Conservation (phyloP, 257 asterid genomes). For the Nicotiana obtusifolia region DNA sequence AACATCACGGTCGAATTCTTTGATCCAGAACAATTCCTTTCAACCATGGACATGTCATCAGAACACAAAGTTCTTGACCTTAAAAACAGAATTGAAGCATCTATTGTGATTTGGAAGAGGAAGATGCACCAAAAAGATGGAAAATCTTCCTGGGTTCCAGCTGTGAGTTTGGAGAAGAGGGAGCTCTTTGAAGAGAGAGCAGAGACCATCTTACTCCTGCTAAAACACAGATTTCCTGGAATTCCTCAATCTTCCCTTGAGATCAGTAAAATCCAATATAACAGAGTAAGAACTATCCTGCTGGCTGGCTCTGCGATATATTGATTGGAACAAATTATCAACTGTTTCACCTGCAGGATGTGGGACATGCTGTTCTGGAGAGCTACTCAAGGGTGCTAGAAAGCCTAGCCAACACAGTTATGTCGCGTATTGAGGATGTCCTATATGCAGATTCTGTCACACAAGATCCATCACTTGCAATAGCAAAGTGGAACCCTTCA, state of each 20-base stretch:
- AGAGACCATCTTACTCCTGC: conserved; percentile 58
- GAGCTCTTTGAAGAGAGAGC: conserved; percentile 88
- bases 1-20: conserved; percentile 68
- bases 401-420: conserved; percentile 79
- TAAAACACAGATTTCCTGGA: conserved; percentile 74
- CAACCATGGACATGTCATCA: conserved; percentile 60
- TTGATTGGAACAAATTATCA: neutral
- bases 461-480: conserved; percentile 47
- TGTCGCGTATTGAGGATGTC: conserved; percentile 72
- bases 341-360: conserved; percentile 36
- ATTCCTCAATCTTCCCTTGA: conserved; percentile 86
- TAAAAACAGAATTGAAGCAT: conserved; percentile 84
- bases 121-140: conserved; percentile 64
- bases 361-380: conserved; percentile 65
- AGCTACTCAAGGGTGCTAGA: conserved; percentile 88
- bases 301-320: neutral
- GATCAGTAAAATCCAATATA: conserved; percentile 76
- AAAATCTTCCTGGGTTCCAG: conserved; percentile 64
- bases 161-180: conserved; percentile 72
- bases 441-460: conserved; percentile 57
- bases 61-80: conserved; percentile 81
- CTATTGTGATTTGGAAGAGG: conserved; percentile 83
- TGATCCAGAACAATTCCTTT: conserved; percentile 65
- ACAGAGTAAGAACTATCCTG: conserved; percentile 34
- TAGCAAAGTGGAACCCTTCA: conserved; percentile 17